Evolutionary conservation across 768 basidiomycete species (phyloP), one percentile per base, ranked within the genome.

Genomic region (Amanita jacksonii): DNA sequence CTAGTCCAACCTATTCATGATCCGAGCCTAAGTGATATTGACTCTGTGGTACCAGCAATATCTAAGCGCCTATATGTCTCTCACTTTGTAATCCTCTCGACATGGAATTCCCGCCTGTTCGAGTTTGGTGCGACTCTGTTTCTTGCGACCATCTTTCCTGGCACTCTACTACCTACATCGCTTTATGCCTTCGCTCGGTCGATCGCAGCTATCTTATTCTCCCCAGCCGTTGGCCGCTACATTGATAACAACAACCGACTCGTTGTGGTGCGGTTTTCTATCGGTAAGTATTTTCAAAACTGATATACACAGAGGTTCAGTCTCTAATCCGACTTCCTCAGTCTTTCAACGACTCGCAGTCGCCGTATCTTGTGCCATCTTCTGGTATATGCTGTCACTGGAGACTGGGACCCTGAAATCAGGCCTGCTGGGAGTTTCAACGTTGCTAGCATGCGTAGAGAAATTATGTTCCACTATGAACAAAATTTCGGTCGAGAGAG

Each of bases 21-120:
- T n/a, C n/a, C n/a, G n/a, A n/a, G n/a, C n/a, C n/a, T n/a, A n/a
- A n/a, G n/a, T n/a, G n/a, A n/a, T n/a, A n/a, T n/a, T n/a, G n/a
- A n/a, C n/a, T n/a, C n/a, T n/a, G n/a, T 39, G 18, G 23, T 15
- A 28, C 22, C 40, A 12, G 23, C 12, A 35, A 27, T 36, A 39
- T 35, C 12, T 30, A 40, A 31, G 32, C 46, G 43, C 13, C 47
- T 60, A 12, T 60, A 56, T 32, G 23, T 54, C 25, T 60, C 58
- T 5, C 58, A 60, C 41, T 55, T 57, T 38, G n/a, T n/a, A n/a
- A n/a, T n/a, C n/a, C 50, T 59, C 22, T 58, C 60, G 1, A 59
- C 58, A 10, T 62, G 60, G 60, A 62, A 61, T 37, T 51, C 57
- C 19, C 52, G 59, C 4, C 37, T 54, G 10, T 62, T 60, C 41